These are phyloP conservation scores for Aspergillus ustus DNA, from an alignment of 2,329 filamentous ascomycete species.

Conservation along the genomic window DNA sequence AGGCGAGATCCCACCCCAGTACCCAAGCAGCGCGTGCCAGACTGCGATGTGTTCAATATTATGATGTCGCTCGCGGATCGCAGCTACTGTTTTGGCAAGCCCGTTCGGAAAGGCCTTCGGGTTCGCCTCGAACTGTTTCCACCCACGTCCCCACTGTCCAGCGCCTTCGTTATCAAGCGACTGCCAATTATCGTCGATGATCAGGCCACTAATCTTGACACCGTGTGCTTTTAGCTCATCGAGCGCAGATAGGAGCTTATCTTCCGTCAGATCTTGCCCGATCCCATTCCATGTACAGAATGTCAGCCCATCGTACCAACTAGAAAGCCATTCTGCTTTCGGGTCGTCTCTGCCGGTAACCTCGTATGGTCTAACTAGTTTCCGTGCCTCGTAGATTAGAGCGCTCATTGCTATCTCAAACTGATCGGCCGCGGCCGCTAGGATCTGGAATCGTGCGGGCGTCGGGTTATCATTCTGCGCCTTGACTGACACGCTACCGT, in stretches of 20 bases:
- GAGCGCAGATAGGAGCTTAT: slow-evolving; percentile 77
- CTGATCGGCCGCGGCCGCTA: slow-evolving; percentile 72
- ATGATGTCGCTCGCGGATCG: slow-evolving; percentile 71
- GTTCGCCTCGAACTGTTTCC: slow-evolving; percentile 87
- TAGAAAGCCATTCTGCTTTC: slow-evolving; percentile 69
- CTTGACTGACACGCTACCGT: slow-evolving; percentile 70
- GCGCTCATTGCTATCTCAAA: slow-evolving; percentile 79
- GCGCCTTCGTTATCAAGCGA: slow-evolving; percentile 65
- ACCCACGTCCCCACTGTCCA: slow-evolving; percentile 60
- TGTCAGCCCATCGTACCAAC: slow-evolving; percentile 90
- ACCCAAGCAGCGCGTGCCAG: slow-evolving; percentile 88
- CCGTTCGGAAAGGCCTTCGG: slow-evolving; percentile 77
- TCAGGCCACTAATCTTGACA: slow-evolving; percentile 81
- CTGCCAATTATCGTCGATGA: slow-evolving; percentile 98
- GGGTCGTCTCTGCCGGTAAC: slow-evolving; percentile 41
- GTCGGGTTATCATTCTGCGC: slow-evolving; percentile 71
- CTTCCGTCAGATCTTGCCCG: slow-evolving; percentile 78
- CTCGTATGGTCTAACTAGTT: slow-evolving; percentile 53
- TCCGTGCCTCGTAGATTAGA: slow-evolving; percentile 85
- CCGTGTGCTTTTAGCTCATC: slow-evolving; percentile 70
- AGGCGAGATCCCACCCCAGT: slow-evolving; percentile 88
- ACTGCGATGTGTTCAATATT: slow-evolving; percentile 84
- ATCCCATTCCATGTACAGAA: slow-evolving; percentile 98
- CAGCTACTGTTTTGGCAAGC: slow-evolving; percentile 70
- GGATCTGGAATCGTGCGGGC: slow-evolving; percentile 61